These are phyloP conservation scores for Phytophthora crassamura DNA, from an alignment of 352 stramenopile species.

Conservation along the genomic window DNA sequence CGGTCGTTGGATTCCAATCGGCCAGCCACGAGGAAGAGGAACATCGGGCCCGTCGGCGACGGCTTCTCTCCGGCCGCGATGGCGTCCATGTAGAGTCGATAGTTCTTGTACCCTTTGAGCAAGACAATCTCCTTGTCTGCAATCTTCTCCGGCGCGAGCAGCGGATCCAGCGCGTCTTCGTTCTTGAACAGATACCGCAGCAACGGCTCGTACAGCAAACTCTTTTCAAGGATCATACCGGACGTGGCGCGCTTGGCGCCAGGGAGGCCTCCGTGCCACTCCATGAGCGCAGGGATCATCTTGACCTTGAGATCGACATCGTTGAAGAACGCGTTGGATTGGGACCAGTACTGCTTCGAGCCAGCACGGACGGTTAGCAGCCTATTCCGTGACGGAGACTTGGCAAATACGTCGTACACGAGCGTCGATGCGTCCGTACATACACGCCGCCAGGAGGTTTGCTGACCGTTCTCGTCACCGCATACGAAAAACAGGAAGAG, in stretches of 20 bases:
- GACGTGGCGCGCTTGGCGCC: conserved; percentile 60
- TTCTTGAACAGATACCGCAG: conserved; percentile 80
- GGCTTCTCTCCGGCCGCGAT: conserved; percentile 32
- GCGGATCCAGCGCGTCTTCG: conserved; percentile 48
- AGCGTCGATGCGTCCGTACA: conserved; percentile 52
- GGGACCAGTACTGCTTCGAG: conserved; percentile 63
- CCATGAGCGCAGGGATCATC: conserved; percentile 67
- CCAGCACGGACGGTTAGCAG: conserved; percentile 70
- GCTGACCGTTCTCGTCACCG: conserved; percentile 55
- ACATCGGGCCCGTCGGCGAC: conserved; percentile 54
- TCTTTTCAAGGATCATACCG: conserved; percentile 61
- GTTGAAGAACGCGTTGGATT: conserved; percentile 62
- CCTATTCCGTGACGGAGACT: conserved; percentile 50
- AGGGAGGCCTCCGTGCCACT: conserved; percentile 53
- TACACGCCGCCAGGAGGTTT: conserved; percentile 51
- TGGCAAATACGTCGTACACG: conserved; percentile 67
- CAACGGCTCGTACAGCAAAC: conserved; percentile 66
- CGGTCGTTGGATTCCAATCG: conserved; percentile 67
- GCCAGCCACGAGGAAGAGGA: conserved; percentile 74
- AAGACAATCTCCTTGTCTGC: conserved; percentile 61
- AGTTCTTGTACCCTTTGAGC: conserved; percentile 51
- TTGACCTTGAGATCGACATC: conserved; percentile 74
- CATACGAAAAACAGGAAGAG: conserved; percentile 80
- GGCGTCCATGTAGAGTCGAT: conserved; percentile 47
- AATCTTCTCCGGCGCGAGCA: conserved; percentile 45